These are phyloP conservation scores for Prunus fruticosa DNA, from an alignment of 306 rosid species.

Conservation along the genomic window DNA sequence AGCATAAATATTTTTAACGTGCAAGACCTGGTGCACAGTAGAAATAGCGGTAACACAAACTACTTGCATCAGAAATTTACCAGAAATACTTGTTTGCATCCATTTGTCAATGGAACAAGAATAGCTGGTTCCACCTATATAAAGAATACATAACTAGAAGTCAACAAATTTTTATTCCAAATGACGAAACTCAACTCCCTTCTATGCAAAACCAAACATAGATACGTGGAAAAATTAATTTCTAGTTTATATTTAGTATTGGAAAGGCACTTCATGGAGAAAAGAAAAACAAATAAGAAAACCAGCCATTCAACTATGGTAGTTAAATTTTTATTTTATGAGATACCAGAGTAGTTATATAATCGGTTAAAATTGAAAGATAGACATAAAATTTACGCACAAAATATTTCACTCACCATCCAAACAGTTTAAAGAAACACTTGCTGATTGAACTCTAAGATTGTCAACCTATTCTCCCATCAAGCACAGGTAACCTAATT, in stretches of 20 bases:
- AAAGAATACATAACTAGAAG: slow-evolving; percentile 11
- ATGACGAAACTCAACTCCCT: neutral
- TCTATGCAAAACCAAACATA: neutral
- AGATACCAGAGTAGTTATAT: neutral
- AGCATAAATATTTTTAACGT: neutral
- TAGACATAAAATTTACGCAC: too few relatives aligned
- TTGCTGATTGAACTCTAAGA: neutral
- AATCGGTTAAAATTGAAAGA: neutral
- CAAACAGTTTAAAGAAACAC: neutral
- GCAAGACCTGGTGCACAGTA: neutral
- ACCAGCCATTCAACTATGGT: neutral
- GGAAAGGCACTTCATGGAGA: neutral
- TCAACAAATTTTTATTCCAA: neutral
- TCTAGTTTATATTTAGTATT: neutral
- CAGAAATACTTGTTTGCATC: slow-evolving; percentile 94
- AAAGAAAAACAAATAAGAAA: neutral
- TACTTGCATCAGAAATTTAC: slow-evolving; percentile 37
- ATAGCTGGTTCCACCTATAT: slow-evolving; percentile 89
- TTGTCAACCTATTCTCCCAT: neutral
- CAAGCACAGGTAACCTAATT: too few relatives aligned
- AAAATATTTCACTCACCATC: neutral
- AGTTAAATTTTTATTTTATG: neutral
- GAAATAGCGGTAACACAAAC: neutral
- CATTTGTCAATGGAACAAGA: slow-evolving; percentile 87
- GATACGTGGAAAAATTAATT: neutral